phyloP scores from a whole-genome alignment of 2,329 filamentous ascomycete genomes.

The Nemania sp. region DNA sequence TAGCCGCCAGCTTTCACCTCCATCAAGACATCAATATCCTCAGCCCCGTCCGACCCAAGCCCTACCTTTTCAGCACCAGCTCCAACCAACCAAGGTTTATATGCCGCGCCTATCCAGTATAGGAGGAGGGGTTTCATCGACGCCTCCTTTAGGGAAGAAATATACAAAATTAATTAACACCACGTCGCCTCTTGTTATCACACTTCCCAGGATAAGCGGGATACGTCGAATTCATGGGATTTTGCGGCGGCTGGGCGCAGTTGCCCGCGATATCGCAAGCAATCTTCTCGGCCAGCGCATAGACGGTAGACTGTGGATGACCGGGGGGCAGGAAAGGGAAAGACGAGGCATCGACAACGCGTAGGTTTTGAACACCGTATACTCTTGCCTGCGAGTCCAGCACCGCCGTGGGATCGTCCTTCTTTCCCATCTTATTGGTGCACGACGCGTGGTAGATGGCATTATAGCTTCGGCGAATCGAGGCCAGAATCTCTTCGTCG shows the following conservation, averaged over 20 bases:
- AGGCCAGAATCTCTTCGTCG: conserved; percentile 66
- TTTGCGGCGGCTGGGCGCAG: conserved; percentile 26
- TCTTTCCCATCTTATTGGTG: conserved; percentile 65
- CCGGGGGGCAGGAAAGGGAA: conserved; percentile 47
- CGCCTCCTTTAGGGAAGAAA: background rate
- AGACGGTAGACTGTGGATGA: conserved; percentile 44
- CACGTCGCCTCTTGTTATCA: conserved; percentile 18
- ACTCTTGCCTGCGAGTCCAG: conserved; percentile 66
- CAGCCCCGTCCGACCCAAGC: no score
- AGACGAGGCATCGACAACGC: conserved; percentile 66
- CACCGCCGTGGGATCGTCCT: conserved; percentile 64
- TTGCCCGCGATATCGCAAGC: conserved; percentile 38
- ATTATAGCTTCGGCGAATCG: conserved; percentile 40
- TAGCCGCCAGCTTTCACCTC: background rate
- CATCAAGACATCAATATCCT: background rate
- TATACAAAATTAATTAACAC: background rate
- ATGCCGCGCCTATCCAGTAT: background rate
- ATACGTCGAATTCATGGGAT: conserved; percentile 13
- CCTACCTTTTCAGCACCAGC: background rate
- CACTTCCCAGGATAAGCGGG: conserved; percentile 21
- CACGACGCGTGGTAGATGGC: conserved; percentile 62
- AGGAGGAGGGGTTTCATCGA: background rate
- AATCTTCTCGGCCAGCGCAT: conserved; percentile 42
- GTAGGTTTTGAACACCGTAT: conserved; percentile 61
- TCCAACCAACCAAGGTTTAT: background rate